Evolutionary conservation across 2,329 filamentous ascomycete genomes (phyloP).

Genomic region (Sporothrix brasiliensis): DNA sequence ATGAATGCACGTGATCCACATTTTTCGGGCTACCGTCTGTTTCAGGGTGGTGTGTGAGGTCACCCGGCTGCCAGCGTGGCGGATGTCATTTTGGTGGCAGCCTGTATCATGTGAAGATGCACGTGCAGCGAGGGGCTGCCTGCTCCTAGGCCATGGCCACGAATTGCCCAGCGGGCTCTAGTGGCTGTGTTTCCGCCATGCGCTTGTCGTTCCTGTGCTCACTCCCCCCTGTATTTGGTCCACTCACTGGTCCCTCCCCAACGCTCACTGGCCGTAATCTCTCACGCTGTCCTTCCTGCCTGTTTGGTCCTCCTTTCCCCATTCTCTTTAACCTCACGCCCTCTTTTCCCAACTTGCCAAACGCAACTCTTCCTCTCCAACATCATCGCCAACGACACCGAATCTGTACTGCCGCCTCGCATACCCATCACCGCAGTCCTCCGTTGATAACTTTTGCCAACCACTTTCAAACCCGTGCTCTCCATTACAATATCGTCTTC

Average conservation of each 20-base stretch:
- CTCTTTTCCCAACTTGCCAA: slow-evolving; percentile 10
- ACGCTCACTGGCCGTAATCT: slow-evolving; percentile 9
- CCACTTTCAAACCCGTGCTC: background rate
- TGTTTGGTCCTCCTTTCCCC: slow-evolving; percentile 19
- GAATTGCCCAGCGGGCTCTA: background rate
- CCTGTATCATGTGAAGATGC: slow-evolving; percentile 31
- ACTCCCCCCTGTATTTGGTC: slow-evolving; percentile 2
- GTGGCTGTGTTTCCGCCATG: slow-evolving; percentile 25
- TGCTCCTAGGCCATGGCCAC: background rate
- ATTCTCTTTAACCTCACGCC: slow-evolving; percentile 28
- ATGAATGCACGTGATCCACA: slow-evolving; percentile 12
- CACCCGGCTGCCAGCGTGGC: slow-evolving; percentile 10
- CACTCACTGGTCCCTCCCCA: background rate
- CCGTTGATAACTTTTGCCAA: background rate
- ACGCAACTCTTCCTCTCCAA: slow-evolving; percentile 7
- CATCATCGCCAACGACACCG: slow-evolving; percentile 22
- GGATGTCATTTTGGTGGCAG: background rate
- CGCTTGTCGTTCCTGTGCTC: slow-evolving; percentile 7
- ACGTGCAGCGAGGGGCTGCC: slow-evolving; percentile 30
- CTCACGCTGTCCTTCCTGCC: slow-evolving; percentile 7
- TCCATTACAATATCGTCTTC: background rate
- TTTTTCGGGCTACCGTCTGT: slow-evolving; percentile 13
- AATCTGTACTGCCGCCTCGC: background rate
- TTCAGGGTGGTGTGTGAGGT: slow-evolving; percentile 25
- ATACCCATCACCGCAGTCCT: background rate